Evolutionary conservation across 2,329 filamentous ascomycete genomes (phyloP), one percentile per base, ranked within the genome.

Genomic region (Lachnellula occidentalis): DNA sequence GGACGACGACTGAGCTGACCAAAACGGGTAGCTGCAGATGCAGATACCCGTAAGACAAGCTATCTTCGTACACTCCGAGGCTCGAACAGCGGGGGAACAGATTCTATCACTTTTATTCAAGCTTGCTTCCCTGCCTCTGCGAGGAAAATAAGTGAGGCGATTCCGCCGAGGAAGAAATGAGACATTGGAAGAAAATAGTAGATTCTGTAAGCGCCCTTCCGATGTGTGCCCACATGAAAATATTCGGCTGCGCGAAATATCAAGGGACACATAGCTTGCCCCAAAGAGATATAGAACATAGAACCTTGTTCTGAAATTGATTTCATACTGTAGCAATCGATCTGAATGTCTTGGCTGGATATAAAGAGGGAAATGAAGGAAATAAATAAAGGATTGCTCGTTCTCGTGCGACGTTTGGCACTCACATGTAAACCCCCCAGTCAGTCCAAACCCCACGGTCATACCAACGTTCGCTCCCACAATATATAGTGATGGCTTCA

Each of bases 21-120:
- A 45, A 59, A 56, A 52, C 49, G 61, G 61, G 55, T 46, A 58
- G 56, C 42, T 58, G 58, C 59, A 62, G 57, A 39, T 57, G 57
- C 56, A 52, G 51, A 58, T 36, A 57, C 53, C 58, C 59, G 57
- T 57, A 11, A 31, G 27, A 41, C 41, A 51, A 51, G 48, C 47
- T 48, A 37, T 51, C 24, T 34, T 50, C 34, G 54, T 55, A 49
- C 48, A 34, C 37, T 47, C 52, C 43, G 50, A 57, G 46, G 39
- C 22, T 34, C 42, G 19, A 45, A 41, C 42, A n/a, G 53, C 43
- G 39, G 53, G 53, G 24, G 39, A 41, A 50, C 12, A 42, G 54
- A 24, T 49, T 56, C 51, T 57, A 50, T 60, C 58, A 56, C 31
- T 48, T 55, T 53, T 34, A 37, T 53, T 45, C 34, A 51, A 15